These are phyloP conservation scores for Macrophomina tecta DNA, from an alignment of 2,329 filamentous ascomycete species.

Conservation along the genomic window DNA sequence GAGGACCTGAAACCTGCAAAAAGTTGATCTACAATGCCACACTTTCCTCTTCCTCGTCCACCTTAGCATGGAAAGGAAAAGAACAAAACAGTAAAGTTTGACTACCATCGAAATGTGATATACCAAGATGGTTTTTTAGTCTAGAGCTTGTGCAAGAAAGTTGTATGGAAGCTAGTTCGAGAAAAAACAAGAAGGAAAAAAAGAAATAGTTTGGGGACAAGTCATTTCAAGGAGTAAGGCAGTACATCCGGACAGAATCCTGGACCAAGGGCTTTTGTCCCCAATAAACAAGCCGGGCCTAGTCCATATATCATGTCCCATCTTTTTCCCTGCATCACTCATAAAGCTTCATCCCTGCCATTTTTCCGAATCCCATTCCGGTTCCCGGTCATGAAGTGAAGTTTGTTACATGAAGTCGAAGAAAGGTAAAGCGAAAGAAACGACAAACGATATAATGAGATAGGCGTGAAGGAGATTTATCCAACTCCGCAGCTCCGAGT, in stretches of 20 bases:
- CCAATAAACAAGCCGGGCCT: background rate
- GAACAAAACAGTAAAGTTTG: background rate
- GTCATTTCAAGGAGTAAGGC: slow-evolving; percentile 12
- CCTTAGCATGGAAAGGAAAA: background rate
- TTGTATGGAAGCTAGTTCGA: background rate
- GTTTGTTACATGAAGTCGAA: slow-evolving; percentile 24
- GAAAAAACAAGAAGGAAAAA: background rate
- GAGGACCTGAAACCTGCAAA: background rate
- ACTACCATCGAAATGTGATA: slow-evolving; percentile 2
- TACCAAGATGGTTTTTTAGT: slow-evolving; percentile 4
- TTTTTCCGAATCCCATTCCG: slow-evolving; percentile 14
- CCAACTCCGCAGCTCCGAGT: slow-evolving; percentile 27
- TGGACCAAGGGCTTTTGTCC: slow-evolving; percentile 10
- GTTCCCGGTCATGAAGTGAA: slow-evolving; percentile 23
- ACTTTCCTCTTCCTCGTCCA: background rate
- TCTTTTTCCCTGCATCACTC: slow-evolving; percentile 17
- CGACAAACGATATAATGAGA: slow-evolving; percentile 2
- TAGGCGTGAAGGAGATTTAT: slow-evolving; percentile 8
- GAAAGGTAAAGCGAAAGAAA: background rate
- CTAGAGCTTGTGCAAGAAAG: slow-evolving; percentile 4
- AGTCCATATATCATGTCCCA: slow-evolving; percentile 22
- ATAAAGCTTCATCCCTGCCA: slow-evolving; percentile 10
- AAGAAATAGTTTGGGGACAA: slow-evolving; percentile 4
- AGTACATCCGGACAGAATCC: slow-evolving; percentile 14
- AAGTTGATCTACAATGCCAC: slow-evolving; percentile 17